A percentile compares a stretch with the other conserved stretches of the same genome.
Evolutionary conservation across 129 eudicot species (phyloP).

Genomic region (Pittosporum tobira): DNA sequence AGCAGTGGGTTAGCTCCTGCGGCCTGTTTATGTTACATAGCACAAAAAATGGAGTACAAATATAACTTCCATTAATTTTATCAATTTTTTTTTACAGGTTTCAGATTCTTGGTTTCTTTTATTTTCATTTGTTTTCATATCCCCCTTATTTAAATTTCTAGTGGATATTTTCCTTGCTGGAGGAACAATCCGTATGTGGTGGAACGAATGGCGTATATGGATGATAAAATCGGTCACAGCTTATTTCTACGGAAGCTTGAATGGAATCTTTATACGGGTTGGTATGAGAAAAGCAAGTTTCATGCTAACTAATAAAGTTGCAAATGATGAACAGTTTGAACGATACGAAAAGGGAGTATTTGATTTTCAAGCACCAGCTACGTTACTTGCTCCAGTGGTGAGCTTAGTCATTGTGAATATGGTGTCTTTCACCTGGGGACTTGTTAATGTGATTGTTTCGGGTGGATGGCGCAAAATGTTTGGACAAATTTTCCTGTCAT

Average conservation of each 20-base stretch:
- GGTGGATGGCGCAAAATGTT: background rate
- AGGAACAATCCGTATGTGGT: conserved; percentile 12
- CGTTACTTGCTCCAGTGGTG: conserved; percentile 17
- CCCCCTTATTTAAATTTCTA: conserved; percentile 4
- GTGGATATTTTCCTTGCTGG: background rate
- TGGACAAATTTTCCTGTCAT: conserved; percentile 12
- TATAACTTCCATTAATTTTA: background rate
- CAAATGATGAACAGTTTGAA: conserved; percentile 7
- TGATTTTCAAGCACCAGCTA: conserved; percentile 22
- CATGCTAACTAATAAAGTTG: conserved; percentile 17
- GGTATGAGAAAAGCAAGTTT: conserved; percentile 15
- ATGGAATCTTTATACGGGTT: background rate
- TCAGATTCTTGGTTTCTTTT: conserved; percentile 5
- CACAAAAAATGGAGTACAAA: background rate
- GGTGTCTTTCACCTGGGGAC: conserved; percentile 15
- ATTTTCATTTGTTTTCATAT: conserved; percentile 8
- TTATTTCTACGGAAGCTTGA: conserved; percentile 15
- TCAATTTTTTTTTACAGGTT: conserved; percentile 4
- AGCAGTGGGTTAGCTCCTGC: too few relatives aligned
- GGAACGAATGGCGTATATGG: conserved; percentile 21
- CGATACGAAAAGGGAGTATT: conserved; percentile 13
- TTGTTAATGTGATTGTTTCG: background rate
- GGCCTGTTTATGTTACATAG: background rate
- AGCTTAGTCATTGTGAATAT: conserved; percentile 11
- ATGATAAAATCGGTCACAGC: conserved; percentile 16